Percentiles rank a stretch among this genome's conserved stretches.
Conservation (phyloP, 202 grass and related monocot species). For the Setaria italica region DNA sequence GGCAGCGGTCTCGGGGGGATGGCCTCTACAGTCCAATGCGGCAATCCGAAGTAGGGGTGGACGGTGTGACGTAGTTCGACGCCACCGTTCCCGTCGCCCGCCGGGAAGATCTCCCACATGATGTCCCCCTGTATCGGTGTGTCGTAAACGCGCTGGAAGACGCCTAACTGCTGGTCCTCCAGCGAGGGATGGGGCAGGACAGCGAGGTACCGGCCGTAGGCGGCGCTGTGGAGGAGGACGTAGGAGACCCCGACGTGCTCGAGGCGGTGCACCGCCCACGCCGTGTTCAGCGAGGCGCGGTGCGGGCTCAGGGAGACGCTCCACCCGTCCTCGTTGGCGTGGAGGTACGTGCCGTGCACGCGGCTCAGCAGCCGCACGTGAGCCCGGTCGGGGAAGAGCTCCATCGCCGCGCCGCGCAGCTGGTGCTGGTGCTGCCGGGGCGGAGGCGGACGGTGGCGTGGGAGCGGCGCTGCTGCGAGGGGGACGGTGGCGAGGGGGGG, state of each 20-base stretch:
- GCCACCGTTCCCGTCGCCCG: no score
- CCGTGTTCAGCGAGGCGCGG: not conserved
- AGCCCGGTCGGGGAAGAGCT: not conserved
- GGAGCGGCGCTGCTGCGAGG: no score
- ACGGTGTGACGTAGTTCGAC: not conserved
- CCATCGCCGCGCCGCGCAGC: not conserved
- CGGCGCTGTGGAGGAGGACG: constrained; percentile 21
- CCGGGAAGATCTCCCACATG: not conserved
- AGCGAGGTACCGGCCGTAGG: constrained; percentile 32
- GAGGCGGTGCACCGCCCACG: not conserved
- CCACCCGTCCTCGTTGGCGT: not conserved
- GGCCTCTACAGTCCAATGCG: no score
- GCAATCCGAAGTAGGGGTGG: accelerated
- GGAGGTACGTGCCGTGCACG: not conserved
- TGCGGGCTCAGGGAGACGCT: not conserved
- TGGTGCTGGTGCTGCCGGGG: not conserved
- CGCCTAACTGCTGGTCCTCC: no score
- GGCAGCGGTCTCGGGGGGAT: no score
- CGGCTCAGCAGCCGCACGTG: constrained; percentile 26
- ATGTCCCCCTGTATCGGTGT: not conserved
- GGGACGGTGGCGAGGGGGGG: no score
- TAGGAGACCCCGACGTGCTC: accelerated
- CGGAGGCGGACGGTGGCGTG: not conserved
- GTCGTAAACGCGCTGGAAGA: not conserved
- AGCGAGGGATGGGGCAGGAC: no score